Evolutionary conservation across 2,329 filamentous ascomycete genomes (phyloP).

Genomic region (Aaosphaeria pasadenensis): DNA sequence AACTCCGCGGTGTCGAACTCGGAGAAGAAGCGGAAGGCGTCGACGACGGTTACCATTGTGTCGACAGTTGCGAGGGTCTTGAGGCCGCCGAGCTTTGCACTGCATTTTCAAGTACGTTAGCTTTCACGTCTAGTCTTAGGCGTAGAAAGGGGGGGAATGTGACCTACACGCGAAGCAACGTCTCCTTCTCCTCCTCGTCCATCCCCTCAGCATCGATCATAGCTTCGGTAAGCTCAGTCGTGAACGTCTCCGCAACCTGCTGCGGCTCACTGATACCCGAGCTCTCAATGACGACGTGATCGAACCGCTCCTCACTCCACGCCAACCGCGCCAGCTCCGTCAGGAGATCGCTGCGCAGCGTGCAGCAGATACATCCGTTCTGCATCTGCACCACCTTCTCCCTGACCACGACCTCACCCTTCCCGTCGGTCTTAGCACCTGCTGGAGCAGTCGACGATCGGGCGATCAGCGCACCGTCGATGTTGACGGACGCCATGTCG

Average conservation of each 20-base stretch:
- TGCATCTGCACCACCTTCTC: slow-evolving; percentile 67
- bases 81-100: slow-evolving; percentile 53
- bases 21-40: slow-evolving; percentile 69
- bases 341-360: slow-evolving; percentile 66
- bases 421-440: slow-evolving; percentile 3
- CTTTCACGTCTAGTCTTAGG: not conserved
- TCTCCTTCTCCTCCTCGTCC: slow-evolving; percentile 44
- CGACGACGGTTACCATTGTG: slow-evolving; percentile 70
- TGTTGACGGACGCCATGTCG: slow-evolving; percentile 62
- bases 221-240: slow-evolving; percentile 46
- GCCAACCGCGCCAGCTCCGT: slow-evolving; percentile 66
- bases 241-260: slow-evolving; percentile 73
- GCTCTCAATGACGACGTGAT: slow-evolving; percentile 71
- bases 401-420: slow-evolving; percentile 51
- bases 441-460: slow-evolving; percentile 37
- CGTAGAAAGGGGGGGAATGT: not conserved
- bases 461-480: slow-evolving; percentile 62
- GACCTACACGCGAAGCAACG: slow-evolving; percentile 47
- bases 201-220: slow-evolving; percentile 44
- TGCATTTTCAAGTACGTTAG: slow-evolving; percentile 7
- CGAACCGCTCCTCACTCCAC: slow-evolving; percentile 57
- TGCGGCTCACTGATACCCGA: slow-evolving; percentile 70
- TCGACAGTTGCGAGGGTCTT: slow-evolving; percentile 66
- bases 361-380: slow-evolving; percentile 75
- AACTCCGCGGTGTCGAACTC: slow-evolving; percentile 71